phyloP scores from a whole-genome alignment of 1,284 basidiomycete genomes.

The Neonothopanus nambi region DNA sequence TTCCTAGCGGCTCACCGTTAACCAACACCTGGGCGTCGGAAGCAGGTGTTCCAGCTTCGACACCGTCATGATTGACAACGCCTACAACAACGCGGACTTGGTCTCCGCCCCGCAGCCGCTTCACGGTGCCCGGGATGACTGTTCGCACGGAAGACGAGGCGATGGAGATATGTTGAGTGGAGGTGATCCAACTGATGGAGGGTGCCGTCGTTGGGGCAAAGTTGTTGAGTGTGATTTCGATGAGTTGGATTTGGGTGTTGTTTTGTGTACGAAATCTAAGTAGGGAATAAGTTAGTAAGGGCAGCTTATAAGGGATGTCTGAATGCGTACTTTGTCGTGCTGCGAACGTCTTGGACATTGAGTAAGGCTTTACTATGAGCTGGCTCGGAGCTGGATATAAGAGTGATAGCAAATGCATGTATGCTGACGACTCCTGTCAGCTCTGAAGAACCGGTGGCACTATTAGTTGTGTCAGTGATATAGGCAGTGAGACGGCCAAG shows the following conservation, averaged over 20 bases:
- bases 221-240: constrained; percentile 28
- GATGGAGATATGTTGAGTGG: constrained; percentile 17
- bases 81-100: constrained; percentile 27
- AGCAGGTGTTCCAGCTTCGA: constrained; percentile 10
- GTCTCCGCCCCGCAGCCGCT: constrained; percentile 26
- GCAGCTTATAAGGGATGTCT: neutral
- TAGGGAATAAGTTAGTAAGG: neutral
- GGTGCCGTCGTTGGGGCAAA: constrained; percentile 19
- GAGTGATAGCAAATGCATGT: constrained; percentile 31
- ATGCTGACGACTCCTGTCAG: constrained; percentile 20
- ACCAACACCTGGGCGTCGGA: constrained; percentile 12
- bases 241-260: constrained; percentile 21
- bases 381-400: constrained; percentile 18
- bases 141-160: constrained; percentile 24
- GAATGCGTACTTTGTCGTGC: constrained; percentile 24
- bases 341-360: constrained; percentile 25
- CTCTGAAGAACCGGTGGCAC: constrained; percentile 15
- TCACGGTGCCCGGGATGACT: constrained; percentile 23
- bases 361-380: constrained; percentile 13
- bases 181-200: constrained; percentile 22
- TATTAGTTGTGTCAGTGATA: constrained; percentile 18
- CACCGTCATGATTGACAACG: constrained; percentile 16
- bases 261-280: constrained; percentile 12
- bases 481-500: neutral
- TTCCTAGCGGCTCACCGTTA: neutral